Evolutionary conservation across 371 early-diverging fungal species (phyloP), one percentile per base, ranked within the genome.

Genomic region (Syncephalastrum racemosum): DNA sequence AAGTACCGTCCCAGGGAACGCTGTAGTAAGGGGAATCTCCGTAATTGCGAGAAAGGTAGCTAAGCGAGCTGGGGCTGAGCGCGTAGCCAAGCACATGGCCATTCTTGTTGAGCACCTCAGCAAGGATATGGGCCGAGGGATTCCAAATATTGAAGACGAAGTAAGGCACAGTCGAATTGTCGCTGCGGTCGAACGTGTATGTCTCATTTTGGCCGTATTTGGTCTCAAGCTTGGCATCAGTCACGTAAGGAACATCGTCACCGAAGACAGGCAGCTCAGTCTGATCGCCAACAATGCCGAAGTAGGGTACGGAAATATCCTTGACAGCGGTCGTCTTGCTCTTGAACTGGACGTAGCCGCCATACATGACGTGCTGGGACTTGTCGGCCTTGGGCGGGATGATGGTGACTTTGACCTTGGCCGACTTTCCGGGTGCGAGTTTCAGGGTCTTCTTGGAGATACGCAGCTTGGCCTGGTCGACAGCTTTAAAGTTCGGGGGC

Each of bases 231-330:
- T 54, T 23, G 25, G 36, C 18, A 40, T 57, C 27, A 39, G 52
- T 56, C 16, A 67, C 12, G 16, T 36, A 47, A 18, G 58, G 58
- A 16, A 49, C 22, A 15, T 46, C 42, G 0, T 48, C 18, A 22
- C 50, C 54, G 42, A 59, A 63, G 43, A 68, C 48, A 27, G 67
- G 69, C 31, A 67, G 66, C 20, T 72, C 66, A 46, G 51, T 44
- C 53, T 79, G 54, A 42, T 74, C 62, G 8, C 83, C 85, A 52
- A 71, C 71, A 25, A 80, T 42, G 54, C 82, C 85, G 45, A 77
- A 64, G 63, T 83, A 85, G 24, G 85, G 85, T 3, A 85, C 55
- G 15, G 50, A 46, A 19, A 64, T 43, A 45, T 63, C 58, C 44
- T 49, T 54, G 20, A 22, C 41, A 4, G 24, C 7, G 23, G 43